Conservation (phyloP, 148 eudicot genomes). For the Silene conica region DNA sequence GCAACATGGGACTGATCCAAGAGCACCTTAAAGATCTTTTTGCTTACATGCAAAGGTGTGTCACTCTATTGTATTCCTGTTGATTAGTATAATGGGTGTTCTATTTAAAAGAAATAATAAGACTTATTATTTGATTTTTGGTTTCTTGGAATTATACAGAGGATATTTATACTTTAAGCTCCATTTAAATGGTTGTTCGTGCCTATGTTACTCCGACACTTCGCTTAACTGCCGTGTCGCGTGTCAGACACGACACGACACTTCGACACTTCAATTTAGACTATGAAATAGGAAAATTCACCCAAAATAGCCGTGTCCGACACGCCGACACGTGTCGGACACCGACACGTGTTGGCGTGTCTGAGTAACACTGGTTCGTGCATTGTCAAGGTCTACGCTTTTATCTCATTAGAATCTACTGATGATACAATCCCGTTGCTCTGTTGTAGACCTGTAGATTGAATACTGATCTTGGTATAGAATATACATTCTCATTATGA, state of each 20-base stretch:
- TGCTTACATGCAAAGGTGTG: not conserved
- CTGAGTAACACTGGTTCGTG: no score
- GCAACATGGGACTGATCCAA: constrained; percentile 89
- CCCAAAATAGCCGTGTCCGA: no score
- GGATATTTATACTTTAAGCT: constrained; percentile 5
- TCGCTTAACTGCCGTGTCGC: no score
- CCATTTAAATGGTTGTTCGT: constrained; percentile 5
- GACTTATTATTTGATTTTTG: not conserved
- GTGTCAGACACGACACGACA: no score
- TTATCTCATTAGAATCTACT: not conserved
- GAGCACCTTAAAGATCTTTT: constrained; percentile 49
- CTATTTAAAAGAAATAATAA: not conserved
- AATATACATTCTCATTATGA: constrained; percentile 3
- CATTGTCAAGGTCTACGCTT: not conserved
- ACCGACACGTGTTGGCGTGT: no score
- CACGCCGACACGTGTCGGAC: no score
- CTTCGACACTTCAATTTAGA: no score
- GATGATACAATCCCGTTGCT: not conserved
- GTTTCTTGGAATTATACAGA: not conserved
- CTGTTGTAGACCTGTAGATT: not conserved
- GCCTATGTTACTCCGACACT: no score
- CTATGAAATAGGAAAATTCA: no score
- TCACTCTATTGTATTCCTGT: constrained; percentile 3
- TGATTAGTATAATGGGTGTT: not conserved
- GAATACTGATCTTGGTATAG: not conserved